A percentile compares a stretch with the other conserved stretches of the same genome.
These are phyloP conservation scores for Chernovozyma sophiae-reginae DNA, from an alignment of 1,139 yeast genomes.

Conservation along the genomic window DNA sequence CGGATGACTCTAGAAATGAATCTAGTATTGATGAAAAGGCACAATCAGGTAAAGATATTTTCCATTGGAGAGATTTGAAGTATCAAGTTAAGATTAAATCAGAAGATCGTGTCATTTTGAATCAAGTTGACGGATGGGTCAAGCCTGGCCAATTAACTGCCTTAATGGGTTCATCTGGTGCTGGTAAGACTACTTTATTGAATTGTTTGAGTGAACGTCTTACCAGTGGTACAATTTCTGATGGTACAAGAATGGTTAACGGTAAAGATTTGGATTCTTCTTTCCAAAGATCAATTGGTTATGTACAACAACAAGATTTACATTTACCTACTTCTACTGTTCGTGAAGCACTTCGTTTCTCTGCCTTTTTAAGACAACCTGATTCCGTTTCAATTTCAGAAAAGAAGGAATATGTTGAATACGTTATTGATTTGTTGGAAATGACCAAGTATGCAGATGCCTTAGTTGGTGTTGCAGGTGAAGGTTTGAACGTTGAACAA, in stretches of 20 bases:
- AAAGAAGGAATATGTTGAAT: constrained; percentile 33
- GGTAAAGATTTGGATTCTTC: constrained; percentile 31
- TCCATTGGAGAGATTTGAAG: constrained; percentile 40
- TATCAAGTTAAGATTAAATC: constrained; percentile 26
- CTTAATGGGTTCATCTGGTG: constrained; percentile 33
- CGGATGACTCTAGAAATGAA: neutral
- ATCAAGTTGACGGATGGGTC: constrained; percentile 21
- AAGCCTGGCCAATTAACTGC: constrained; percentile 31
- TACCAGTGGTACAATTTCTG: constrained; percentile 30
- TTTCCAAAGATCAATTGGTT: constrained; percentile 40
- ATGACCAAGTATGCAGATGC: constrained; percentile 35
- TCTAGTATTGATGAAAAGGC: constrained; percentile 6
- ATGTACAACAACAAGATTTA: constrained; percentile 39
- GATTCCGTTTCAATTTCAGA: constrained; percentile 22
- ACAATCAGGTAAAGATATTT: constrained; percentile 17
- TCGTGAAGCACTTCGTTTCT: constrained; percentile 33
- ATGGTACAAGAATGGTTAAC: constrained; percentile 34
- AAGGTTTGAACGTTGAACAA: constrained; percentile 35
- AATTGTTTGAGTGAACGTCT: constrained; percentile 31
- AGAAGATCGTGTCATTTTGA: constrained; percentile 34
- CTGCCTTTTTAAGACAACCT: constrained; percentile 37
- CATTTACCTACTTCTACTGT: constrained; percentile 36
- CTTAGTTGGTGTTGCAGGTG: constrained; percentile 37
- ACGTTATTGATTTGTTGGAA: constrained; percentile 33
- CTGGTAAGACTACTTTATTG: constrained; percentile 33